Conservation (phyloP, 2,329 filamentous ascomycete species). For the Drechmeria coniospora region DNA sequence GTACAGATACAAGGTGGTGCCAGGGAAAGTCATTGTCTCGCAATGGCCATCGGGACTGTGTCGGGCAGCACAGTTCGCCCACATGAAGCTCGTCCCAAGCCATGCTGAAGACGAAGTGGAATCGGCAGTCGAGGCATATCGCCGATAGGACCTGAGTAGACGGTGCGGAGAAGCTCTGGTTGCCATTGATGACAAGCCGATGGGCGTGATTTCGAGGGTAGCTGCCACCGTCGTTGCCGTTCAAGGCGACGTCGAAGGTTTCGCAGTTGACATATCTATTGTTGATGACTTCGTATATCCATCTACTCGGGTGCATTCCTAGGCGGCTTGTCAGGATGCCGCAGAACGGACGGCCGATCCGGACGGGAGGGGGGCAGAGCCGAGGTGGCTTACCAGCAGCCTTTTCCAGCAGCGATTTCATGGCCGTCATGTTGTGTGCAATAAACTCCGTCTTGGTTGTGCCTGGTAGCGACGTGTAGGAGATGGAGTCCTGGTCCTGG, state of each 20-base stretch:
- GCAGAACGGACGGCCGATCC: too few species aligned
- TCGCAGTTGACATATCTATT: constrained; percentile 21
- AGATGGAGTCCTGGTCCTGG: constrained; percentile 11
- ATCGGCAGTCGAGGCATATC: constrained; percentile 24
- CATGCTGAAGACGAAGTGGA: constrained; percentile 25
- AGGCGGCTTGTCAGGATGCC: too few species aligned
- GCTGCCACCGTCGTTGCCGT: constrained; percentile 13
- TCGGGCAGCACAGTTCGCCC: constrained; percentile 14
- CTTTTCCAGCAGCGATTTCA: constrained; percentile 16
- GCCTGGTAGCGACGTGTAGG: constrained; percentile 18
- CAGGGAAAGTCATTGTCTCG: constrained; percentile 20
- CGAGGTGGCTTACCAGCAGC: constrained; percentile 12
- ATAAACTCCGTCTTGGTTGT: constrained; percentile 14
- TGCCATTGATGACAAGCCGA: constrained; percentile 22
- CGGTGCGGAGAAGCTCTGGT: constrained; percentile 18
- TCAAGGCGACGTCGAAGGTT: constrained; percentile 18
- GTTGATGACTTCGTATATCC: constrained; percentile 24
- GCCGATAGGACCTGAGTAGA: constrained; percentile 17
- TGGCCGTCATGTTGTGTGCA: constrained; percentile 14
- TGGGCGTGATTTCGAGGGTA: constrained; percentile 21
- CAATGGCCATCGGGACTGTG: constrained; percentile 19
- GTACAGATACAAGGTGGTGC: constrained; percentile 23
- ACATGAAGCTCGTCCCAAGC: constrained; percentile 15
- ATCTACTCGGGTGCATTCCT: constrained; percentile 25
- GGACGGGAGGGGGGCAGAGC: too few species aligned